Conservation (phyloP, 1,284 basidiomycete species). For the Apiotrichum gracile region DNA sequence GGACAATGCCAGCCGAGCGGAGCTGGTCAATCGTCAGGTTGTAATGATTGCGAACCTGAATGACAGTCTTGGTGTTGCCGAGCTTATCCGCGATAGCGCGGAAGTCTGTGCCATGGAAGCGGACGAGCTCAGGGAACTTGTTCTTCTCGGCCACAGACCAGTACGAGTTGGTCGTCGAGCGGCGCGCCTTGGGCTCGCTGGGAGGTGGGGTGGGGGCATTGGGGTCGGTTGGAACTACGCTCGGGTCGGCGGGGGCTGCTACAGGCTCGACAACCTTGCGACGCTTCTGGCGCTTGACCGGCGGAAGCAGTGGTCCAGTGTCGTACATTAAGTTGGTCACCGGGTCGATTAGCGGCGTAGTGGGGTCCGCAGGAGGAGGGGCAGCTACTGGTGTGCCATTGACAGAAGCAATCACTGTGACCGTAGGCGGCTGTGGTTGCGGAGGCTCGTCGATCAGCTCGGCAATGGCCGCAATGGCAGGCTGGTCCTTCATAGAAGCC, state of each 20-base stretch:
- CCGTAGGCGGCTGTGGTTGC: background rate
- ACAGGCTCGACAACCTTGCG: slow-evolving; percentile 20
- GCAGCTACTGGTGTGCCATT: background rate
- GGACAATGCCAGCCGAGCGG: slow-evolving; percentile 10
- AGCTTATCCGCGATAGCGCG: slow-evolving; percentile 66
- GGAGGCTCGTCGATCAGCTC: slow-evolving; percentile 1
- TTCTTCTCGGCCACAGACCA: slow-evolving; percentile 54
- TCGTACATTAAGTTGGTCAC: slow-evolving; percentile 10
- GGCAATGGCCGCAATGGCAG: background rate
- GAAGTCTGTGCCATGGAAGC: slow-evolving; percentile 67
- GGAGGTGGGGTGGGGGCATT: background rate
- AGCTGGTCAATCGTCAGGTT: slow-evolving; percentile 15
- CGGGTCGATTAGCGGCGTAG: slow-evolving; percentile 6
- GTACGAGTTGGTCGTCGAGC: slow-evolving; percentile 45
- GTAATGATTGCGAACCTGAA: slow-evolving; percentile 63
- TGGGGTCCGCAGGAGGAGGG: background rate
- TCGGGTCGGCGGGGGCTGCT: slow-evolving; percentile 11
- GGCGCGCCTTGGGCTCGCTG: slow-evolving; percentile 11
- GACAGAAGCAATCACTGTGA: background rate
- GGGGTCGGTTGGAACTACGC: background rate
- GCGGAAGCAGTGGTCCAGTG: slow-evolving; percentile 26
- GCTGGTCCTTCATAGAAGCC: background rate
- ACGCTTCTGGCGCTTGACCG: slow-evolving; percentile 34
- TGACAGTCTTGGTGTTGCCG: slow-evolving; percentile 65
- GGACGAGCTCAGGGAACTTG: slow-evolving; percentile 60